A percentile compares a stretch with the other conserved stretches of the same genome.
These are phyloP conservation scores for Coemansia sp. DNA, from an alignment of 192 early-diverging fungal genomes.

Conservation along the genomic window DNA sequence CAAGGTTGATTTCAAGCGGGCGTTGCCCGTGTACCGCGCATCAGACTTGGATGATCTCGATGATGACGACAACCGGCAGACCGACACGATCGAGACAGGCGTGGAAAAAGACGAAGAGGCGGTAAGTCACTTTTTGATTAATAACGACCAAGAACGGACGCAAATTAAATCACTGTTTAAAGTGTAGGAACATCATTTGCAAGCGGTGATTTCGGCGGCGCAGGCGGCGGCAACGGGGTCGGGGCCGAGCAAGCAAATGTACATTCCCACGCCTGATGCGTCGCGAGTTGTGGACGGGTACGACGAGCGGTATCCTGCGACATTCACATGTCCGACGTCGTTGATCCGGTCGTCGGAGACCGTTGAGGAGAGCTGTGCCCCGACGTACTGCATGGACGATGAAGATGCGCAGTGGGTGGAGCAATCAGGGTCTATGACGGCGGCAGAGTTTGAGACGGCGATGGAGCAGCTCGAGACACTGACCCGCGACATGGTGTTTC, in stretches of 20 bases:
- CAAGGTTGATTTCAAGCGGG: constrained; percentile 86
- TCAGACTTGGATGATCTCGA: constrained; percentile 83
- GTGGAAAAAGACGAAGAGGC: constrained; percentile 97
- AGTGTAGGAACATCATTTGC: constrained; percentile 87
- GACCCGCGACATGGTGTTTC: constrained; percentile 65
- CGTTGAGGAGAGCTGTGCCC: constrained; percentile 85
- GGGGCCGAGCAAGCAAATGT: constrained; percentile 57
- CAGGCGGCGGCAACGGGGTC: constrained; percentile 65
- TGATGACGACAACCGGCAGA: constrained; percentile 66
- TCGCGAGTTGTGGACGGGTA: constrained; percentile 68
- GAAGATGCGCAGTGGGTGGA: constrained; percentile 74
- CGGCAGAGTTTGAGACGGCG: constrained; percentile 75
- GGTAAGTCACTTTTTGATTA: constrained; percentile 23
- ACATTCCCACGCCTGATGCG: constrained; percentile 95
- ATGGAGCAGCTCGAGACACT: constrained; percentile 76
- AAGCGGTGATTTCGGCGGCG: constrained; percentile 83
- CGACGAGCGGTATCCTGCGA: constrained; percentile 64
- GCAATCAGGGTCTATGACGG: constrained; percentile 41
- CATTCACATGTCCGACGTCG: constrained; percentile 71
- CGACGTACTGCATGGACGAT: constrained; percentile 88
- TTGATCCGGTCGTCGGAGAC: constrained; percentile 84
- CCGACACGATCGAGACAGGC: constrained; percentile 72
- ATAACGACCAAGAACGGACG: too few species aligned
- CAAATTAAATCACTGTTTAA: not conserved
- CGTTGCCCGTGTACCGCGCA: constrained; percentile 77